phyloP scores from a whole-genome alignment of 192 early-diverging fungal genomes.

The Jimgerdemannia lactiflua region DNA sequence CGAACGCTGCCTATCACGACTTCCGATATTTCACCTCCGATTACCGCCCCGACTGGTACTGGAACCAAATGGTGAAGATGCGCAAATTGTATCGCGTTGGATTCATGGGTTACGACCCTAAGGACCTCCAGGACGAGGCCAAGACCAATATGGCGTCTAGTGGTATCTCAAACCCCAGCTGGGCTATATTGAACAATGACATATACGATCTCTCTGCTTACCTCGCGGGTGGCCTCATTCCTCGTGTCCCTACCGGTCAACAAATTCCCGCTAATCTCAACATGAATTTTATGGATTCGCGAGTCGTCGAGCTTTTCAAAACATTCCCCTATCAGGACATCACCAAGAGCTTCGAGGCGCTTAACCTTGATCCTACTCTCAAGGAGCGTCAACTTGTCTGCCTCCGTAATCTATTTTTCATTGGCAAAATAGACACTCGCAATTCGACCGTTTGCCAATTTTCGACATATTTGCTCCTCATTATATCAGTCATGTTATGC shows the following conservation, averaged over 20 bases:
- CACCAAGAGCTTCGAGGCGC: slow-evolving; percentile 50
- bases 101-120: slow-evolving; percentile 58
- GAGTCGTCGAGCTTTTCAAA: slow-evolving; percentile 62
- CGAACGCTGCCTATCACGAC: slow-evolving; percentile 65
- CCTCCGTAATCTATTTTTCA: slow-evolving; percentile 81
- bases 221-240: slow-evolving; percentile 46
- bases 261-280: slow-evolving; percentile 36
- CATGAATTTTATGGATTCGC: slow-evolving; percentile 55
- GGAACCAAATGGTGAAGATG: slow-evolving; percentile 56
- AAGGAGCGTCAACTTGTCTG: slow-evolving; percentile 63
- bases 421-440: slow-evolving; percentile 83
- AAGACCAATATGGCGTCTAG: slow-evolving; percentile 20
- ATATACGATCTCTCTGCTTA: slow-evolving; percentile 75
- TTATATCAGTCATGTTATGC: slow-evolving; percentile 78
- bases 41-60: slow-evolving; percentile 67
- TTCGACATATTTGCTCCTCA: slow-evolving; percentile 82
- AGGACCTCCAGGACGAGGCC: slow-evolving; percentile 52
- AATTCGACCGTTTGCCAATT: slow-evolving; percentile 76
- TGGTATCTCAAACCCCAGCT: slow-evolving; percentile 33
- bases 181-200: slow-evolving; percentile 66
- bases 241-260: slow-evolving; percentile 36
- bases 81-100: slow-evolving; percentile 64
- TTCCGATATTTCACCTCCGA: slow-evolving; percentile 63
- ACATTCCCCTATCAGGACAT: slow-evolving; percentile 64
- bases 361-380: slow-evolving; percentile 42